A percentile compares a stretch with the other conserved stretches of the same genome.
These are phyloP conservation scores for Xylaria scruposa DNA, from an alignment of 495 filamentous ascomycete genomes.

Conservation along the genomic window DNA sequence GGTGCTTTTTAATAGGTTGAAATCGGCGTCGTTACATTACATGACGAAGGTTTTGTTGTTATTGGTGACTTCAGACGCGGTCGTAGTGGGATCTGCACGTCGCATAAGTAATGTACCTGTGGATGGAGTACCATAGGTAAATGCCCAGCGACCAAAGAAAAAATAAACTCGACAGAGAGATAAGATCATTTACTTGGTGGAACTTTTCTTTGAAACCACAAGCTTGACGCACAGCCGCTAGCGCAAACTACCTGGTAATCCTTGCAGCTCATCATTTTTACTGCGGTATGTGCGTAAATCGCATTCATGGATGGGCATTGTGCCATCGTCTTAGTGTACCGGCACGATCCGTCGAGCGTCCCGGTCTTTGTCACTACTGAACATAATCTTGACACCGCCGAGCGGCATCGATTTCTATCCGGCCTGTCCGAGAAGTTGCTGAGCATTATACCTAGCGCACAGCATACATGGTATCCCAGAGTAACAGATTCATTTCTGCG, in stretches of 20 bases:
- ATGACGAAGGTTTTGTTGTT: conserved; percentile 1
- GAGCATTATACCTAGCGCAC: neutral
- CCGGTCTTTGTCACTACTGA: neutral
- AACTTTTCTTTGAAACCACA: neutral
- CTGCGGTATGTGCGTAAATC: neutral
- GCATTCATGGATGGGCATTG: too few relatives aligned
- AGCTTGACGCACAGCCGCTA: conserved; percentile 10
- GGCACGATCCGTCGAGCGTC: conserved; percentile 9
- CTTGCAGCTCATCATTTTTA: conserved; percentile 2
- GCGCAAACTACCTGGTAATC: neutral
- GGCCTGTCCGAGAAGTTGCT: neutral
- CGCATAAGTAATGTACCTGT: neutral
- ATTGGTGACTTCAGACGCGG: conserved; percentile 21
- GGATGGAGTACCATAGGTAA: too few relatives aligned
- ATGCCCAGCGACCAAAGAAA: neutral
- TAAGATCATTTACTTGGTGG: conserved; percentile 7
- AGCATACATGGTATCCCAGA: conserved; percentile 16
- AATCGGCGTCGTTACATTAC: neutral
- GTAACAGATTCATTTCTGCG: neutral
- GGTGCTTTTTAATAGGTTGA: neutral
- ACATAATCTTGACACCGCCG: neutral
- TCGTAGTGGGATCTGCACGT: conserved; percentile 19
- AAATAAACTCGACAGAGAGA: neutral
- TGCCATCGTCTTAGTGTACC: neutral
- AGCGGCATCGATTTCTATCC: conserved; percentile 3